Conservation (phyloP, 2,329 filamentous ascomycete species). For the Nakataea oryzae region DNA sequence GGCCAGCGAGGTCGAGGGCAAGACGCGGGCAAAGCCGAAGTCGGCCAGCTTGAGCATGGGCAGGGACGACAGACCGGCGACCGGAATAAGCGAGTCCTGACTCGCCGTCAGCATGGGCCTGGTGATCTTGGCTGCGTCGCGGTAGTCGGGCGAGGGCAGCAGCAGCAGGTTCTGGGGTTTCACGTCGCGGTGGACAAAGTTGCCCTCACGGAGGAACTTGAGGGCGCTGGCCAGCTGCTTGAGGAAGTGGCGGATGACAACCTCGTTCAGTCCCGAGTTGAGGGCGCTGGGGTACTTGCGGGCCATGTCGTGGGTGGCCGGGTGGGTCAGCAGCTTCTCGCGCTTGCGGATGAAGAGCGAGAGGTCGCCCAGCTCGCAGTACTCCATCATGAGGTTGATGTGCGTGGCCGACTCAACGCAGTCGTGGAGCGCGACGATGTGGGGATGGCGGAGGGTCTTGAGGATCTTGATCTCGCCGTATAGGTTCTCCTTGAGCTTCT, state of each 20-base stretch:
- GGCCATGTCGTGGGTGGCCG: conserved; percentile 81
- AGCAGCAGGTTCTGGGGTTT: conserved; percentile 95
- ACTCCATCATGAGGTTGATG: conserved; percentile 98
- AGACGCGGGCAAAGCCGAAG: conserved; percentile 92
- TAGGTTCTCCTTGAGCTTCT: conserved; percentile 93
- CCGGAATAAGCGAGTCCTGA: conserved; percentile 69
- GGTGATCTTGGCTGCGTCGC: conserved; percentile 46
- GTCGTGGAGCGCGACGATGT: conserved; percentile 93
- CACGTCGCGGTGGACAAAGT: conserved; percentile 92
- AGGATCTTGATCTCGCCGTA: conserved; percentile 93
- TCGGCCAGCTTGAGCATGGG: conserved; percentile 97
- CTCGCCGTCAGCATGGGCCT: conserved; percentile 68
- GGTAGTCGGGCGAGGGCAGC: conserved; percentile 68
- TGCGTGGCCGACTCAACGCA: conserved; percentile 79
- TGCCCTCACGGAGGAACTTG: conserved; percentile 72
- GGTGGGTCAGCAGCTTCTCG: conserved; percentile 67
- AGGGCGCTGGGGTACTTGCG: conserved; percentile 80
- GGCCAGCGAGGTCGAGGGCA: conserved; percentile 83
- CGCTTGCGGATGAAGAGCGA: conserved; percentile 95
- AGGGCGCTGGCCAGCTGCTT: conserved; percentile 91
- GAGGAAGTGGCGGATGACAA: conserved; percentile 90
- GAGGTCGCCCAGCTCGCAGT: conserved; percentile 88
- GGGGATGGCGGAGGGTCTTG: conserved; percentile 85
- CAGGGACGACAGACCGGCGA: conserved; percentile 69
- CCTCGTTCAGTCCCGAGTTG: conserved; percentile 84